Evolutionary conservation across 176 grass and related monocot genomes (phyloP).

Genomic region (Guadua angustifolia): DNA sequence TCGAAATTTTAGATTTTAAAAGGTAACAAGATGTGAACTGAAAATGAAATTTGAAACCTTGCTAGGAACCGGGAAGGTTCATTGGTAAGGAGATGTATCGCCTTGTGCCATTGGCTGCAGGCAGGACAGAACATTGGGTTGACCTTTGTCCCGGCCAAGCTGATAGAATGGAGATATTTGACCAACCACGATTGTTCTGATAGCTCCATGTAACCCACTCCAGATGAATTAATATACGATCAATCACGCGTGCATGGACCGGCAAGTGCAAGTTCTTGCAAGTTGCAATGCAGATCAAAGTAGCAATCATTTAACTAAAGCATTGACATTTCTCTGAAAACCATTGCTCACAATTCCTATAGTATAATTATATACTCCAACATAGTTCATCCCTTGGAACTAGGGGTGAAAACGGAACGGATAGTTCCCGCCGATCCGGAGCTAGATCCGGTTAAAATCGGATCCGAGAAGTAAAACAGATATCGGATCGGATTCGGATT

Average conservation of each 20-base stretch:
- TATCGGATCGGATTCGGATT: too few relatives aligned
- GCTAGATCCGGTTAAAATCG: too few relatives aligned
- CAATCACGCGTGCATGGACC: background rate
- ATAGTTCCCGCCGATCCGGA: too few relatives aligned
- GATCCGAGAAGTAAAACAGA: too few relatives aligned
- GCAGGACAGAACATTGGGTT: background rate
- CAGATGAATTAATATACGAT: background rate
- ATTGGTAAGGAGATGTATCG: background rate
- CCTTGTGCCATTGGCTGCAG: background rate
- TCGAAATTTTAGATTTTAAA: too few relatives aligned
- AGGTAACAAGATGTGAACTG: too few relatives aligned
- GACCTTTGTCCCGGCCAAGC: background rate
- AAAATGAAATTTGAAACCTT: too few relatives aligned
- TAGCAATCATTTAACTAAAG: background rate
- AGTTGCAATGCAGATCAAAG: background rate
- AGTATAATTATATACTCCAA: background rate
- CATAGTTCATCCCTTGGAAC: too few relatives aligned
- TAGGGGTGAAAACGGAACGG: too few relatives aligned
- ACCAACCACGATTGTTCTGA: background rate
- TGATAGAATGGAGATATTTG: background rate
- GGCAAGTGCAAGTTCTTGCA: background rate
- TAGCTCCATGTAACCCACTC: background rate
- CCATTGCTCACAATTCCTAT: background rate
- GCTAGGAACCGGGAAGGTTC: background rate
- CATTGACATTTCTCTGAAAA: background rate